phyloP scores from a whole-genome alignment of 1,284 basidiomycete species.

The Amylostereum areolatum region DNA sequence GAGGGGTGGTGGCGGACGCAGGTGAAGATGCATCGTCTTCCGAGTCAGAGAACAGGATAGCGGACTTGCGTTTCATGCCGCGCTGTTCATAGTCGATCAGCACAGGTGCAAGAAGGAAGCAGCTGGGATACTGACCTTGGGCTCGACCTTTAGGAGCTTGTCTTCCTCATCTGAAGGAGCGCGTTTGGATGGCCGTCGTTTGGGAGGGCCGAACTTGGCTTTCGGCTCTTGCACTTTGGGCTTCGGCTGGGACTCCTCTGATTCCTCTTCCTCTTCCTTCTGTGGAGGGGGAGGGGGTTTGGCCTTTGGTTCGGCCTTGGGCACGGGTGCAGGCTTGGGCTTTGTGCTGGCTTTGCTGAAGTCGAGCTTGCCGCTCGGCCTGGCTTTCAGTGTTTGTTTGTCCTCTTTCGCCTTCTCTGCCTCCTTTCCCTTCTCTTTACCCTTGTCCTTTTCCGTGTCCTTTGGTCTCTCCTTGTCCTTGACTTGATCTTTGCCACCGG shows the following conservation, averaged over 20 bases:
- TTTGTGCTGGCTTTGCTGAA: background rate
- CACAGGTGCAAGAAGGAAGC: background rate
- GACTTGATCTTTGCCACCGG: background rate
- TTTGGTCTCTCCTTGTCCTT: background rate
- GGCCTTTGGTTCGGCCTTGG: background rate
- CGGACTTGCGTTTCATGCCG: slow-evolving; percentile 52
- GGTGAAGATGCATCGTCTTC: slow-evolving; percentile 34
- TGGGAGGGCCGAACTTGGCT: background rate
- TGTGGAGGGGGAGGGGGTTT: too few relatives aligned
- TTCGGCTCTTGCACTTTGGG: background rate
- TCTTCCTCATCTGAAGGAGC: slow-evolving; percentile 12
- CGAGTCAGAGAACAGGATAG: slow-evolving; percentile 32
- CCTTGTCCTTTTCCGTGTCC: background rate
- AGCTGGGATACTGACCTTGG: slow-evolving; percentile 13
- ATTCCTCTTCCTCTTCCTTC: background rate
- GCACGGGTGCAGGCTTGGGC: background rate
- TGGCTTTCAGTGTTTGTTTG: background rate
- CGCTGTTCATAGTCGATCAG: slow-evolving; percentile 39
- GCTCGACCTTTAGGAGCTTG: slow-evolving; percentile 13
- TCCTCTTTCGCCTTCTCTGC: background rate
- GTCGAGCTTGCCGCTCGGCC: background rate
- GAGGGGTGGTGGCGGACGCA: background rate
- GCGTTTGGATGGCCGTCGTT: too few relatives aligned
- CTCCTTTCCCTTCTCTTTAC: background rate
- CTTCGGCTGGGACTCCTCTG: background rate